Conservation (phyloP, 306 rosid genomes). For the Rosa persica region DNA sequence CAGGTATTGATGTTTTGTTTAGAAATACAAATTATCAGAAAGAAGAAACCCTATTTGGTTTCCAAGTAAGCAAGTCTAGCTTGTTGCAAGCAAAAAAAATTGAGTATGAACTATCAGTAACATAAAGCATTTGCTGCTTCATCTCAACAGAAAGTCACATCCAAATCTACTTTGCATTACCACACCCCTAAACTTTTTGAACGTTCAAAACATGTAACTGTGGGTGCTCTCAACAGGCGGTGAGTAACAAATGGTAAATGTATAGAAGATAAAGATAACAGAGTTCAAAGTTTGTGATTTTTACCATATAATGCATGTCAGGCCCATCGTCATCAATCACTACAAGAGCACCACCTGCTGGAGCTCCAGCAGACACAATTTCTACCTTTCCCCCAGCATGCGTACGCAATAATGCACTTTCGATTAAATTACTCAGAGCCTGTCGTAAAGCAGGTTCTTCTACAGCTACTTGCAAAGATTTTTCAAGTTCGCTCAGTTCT, state of each 20-base stretch:
- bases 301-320: constrained; percentile 98
- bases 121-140: background rate
- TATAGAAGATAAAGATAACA: constrained; percentile 1
- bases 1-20: background rate
- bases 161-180: background rate
- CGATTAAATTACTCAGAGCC: constrained; percentile 89
- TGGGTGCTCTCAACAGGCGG: background rate
- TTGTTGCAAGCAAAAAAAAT: background rate
- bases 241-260: background rate
- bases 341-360: constrained; percentile 90
- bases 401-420: constrained; percentile 85
- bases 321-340: constrained; percentile 93
- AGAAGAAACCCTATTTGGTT: background rate
- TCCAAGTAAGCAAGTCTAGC: background rate
- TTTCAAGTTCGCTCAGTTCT: constrained; percentile 56
- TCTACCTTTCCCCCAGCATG: constrained; percentile 84
- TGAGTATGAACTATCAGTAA: background rate
- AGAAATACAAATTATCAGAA: background rate
- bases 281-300: constrained; percentile 17
- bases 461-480: constrained; percentile 65
- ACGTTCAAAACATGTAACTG: background rate
- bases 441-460: constrained; percentile 94
- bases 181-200: background rate
- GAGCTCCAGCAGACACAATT: constrained; percentile 73
- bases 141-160: constrained; percentile 1